These are phyloP conservation scores for Gossypioides kirkii DNA, from an alignment of 345 rosid species.

Conservation along the genomic window DNA sequence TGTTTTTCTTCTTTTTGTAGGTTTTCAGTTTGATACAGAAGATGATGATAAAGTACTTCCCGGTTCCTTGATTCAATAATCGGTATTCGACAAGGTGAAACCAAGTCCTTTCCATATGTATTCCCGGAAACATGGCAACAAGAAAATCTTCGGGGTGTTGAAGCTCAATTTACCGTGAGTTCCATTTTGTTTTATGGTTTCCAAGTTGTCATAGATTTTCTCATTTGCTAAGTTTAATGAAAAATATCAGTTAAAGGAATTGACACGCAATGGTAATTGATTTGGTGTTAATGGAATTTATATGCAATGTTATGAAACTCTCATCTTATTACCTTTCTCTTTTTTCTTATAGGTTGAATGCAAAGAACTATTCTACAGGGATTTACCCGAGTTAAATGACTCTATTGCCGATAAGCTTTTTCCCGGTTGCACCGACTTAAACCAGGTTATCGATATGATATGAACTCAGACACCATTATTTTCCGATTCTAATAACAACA, in stretches of 20 bases:
- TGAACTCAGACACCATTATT: neutral
- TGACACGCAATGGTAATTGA: neutral
- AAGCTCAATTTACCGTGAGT: conserved; percentile 86
- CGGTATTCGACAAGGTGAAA: conserved; percentile 70
- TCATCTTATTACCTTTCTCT: neutral
- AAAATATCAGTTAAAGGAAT: neutral
- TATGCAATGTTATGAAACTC: neutral
- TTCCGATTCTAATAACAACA: neutral
- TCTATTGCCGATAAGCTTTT: conserved; percentile 79
- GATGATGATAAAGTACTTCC: conserved; percentile 73
- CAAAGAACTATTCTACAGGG: conserved; percentile 81
- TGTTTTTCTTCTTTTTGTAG: conserved; percentile 32
- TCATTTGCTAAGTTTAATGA: neutral
- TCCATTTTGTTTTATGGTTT: conserved; percentile 13
- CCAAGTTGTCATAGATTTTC: conserved; percentile 22
- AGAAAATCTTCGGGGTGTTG: conserved; percentile 75
- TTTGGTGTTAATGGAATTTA: neutral
- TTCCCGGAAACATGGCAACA: conserved; percentile 92
- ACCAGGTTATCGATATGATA: conserved; percentile 44
- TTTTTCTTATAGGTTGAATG: conserved; percentile 60
- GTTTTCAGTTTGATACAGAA: conserved; percentile 86
- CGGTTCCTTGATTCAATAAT: conserved; percentile 69
- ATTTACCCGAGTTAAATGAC: conserved; percentile 69
- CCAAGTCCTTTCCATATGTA: conserved; percentile 66
- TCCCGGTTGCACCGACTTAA: conserved; percentile 71